A percentile compares a stretch with the other conserved stretches of the same genome.
These are phyloP conservation scores for Marvania coccoides DNA, from an alignment of 139 green algal genomes.

Conservation along the genomic window DNA sequence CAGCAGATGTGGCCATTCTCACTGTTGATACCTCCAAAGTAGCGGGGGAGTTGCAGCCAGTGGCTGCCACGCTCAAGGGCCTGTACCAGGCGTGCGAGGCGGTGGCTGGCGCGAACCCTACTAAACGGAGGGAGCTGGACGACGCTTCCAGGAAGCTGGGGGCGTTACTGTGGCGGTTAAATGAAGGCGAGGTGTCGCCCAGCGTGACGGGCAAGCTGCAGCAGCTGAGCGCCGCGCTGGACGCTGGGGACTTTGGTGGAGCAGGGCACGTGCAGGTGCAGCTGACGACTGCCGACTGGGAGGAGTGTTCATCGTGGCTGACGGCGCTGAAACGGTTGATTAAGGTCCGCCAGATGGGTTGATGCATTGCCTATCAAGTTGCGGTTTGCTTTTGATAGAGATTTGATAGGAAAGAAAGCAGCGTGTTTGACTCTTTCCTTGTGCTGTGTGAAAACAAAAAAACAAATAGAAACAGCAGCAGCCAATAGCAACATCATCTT, in stretches of 20 bases:
- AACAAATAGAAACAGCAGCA: background rate
- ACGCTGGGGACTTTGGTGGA: constrained; percentile 61
- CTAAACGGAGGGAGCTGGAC: constrained; percentile 90
- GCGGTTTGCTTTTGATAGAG: background rate
- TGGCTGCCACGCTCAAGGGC: constrained; percentile 55
- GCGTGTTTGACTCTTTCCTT: too few species aligned
- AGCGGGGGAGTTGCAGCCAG: constrained; percentile 43
- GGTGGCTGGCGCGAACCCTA: constrained; percentile 15
- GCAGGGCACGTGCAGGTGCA: constrained; percentile 75
- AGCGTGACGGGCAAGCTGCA: constrained; percentile 68
- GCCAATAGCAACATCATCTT: too few species aligned
- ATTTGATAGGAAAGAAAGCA: background rate
- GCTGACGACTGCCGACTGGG: constrained; percentile 91
- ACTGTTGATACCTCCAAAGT: constrained; percentile 59
- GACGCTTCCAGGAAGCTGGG: constrained; percentile 87
- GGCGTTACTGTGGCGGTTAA: constrained; percentile 84
- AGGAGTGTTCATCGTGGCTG: constrained; percentile 87
- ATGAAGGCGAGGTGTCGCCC: constrained; percentile 60
- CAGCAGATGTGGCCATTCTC: constrained; percentile 57
- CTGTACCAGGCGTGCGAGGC: constrained; percentile 53
- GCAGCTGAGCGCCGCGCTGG: constrained; percentile 72
- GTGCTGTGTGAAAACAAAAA: background rate
- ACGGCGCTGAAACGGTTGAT: constrained; percentile 91
- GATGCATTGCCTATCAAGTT: background rate
- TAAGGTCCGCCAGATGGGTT: constrained; percentile 49